These are phyloP conservation scores for Penicillium sclerotiorum DNA, from an alignment of 2,329 filamentous ascomycete species.

Conservation along the genomic window DNA sequence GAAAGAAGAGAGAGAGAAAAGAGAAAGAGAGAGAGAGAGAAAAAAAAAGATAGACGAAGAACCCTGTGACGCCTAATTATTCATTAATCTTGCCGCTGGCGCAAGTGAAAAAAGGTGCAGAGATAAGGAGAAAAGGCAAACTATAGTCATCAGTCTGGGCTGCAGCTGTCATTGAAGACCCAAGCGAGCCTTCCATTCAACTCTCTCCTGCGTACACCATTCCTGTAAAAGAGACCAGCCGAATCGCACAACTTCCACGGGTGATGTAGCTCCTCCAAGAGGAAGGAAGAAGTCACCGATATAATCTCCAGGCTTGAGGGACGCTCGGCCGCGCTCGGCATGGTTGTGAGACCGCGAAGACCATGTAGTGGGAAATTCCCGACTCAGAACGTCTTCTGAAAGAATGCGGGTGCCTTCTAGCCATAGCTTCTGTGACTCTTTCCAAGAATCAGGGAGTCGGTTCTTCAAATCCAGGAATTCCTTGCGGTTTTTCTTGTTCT, in stretches of 20 bases:
- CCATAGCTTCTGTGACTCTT: constrained; percentile 48
- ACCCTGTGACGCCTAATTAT: constrained; percentile 13
- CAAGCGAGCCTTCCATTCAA: constrained; percentile 48
- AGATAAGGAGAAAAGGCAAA: constrained; percentile 8
- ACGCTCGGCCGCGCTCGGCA: constrained; percentile 39
- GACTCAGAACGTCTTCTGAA: constrained; percentile 42
- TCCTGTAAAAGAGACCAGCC: constrained; percentile 48
- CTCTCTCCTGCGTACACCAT: constrained; percentile 50
- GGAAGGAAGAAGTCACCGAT: constrained; percentile 46
- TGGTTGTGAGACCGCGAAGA: constrained; percentile 41
- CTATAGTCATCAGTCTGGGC: neutral
- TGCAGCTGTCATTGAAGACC: constrained; percentile 36
- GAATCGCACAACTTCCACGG: constrained; percentile 50
- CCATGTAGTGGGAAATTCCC: constrained; percentile 51
- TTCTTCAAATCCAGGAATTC: constrained; percentile 45
- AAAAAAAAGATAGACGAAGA: neutral
- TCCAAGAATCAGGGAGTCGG: constrained; percentile 44
- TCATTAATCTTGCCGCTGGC: neutral
- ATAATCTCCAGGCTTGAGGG: constrained; percentile 38
- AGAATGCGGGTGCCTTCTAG: constrained; percentile 45
- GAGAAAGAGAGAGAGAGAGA: too few relatives aligned
- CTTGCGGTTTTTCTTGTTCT: constrained; percentile 39
- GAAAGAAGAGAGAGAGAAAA: too few relatives aligned
- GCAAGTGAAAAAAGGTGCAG: neutral
- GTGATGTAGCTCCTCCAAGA: constrained; percentile 44